Percentiles rank a stretch among this genome's conserved stretches.
Evolutionary conservation across 2,329 filamentous ascomycete species (phyloP).

Genomic region (Dactylellina parvicollis): DNA sequence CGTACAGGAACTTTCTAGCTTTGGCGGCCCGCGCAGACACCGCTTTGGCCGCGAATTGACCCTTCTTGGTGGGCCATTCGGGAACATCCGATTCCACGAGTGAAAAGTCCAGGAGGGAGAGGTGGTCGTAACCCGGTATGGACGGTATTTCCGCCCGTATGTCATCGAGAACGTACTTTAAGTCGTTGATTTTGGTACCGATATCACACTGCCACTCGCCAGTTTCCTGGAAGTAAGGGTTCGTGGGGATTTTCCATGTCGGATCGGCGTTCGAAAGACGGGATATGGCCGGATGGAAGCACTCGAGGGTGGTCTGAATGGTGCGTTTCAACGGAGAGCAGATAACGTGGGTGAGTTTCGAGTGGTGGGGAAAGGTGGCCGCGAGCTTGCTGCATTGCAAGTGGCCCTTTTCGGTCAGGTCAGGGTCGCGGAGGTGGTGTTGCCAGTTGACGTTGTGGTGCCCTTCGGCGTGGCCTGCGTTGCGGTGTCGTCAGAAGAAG

Average conservation of each 20-base stretch:
- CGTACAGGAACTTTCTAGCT: constrained; percentile 24
- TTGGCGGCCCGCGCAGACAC: neutral
- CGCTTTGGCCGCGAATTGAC: constrained; percentile 10
- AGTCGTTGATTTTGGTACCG: constrained; percentile 54
- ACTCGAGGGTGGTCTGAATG: constrained; percentile 60
- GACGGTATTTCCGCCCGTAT: neutral
- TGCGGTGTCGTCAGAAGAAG: constrained; percentile 7
- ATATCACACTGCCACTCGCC: constrained; percentile 59
- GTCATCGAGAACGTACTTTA: neutral
- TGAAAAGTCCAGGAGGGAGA: constrained; percentile 16
- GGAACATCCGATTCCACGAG: neutral
- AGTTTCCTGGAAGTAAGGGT: constrained; percentile 60
- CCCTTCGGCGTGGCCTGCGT: constrained; percentile 56
- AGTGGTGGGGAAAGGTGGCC: constrained; percentile 47
- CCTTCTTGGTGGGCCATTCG: constrained; percentile 30
- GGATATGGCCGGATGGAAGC: constrained; percentile 56
- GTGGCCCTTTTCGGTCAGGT: constrained; percentile 55
- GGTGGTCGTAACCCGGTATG: neutral
- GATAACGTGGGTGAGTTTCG: constrained; percentile 57
- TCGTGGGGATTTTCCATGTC: constrained; percentile 56
- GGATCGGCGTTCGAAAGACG: constrained; percentile 37
- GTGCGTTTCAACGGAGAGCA: constrained; percentile 60
- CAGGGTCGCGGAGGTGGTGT: constrained; percentile 55
- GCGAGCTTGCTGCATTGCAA: constrained; percentile 54
- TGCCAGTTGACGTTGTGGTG: constrained; percentile 55